Evolutionary conservation across 441 rosid species (phyloP), one percentile per base, ranked within the genome.

Genomic region (Gossypium lobatum): DNA sequence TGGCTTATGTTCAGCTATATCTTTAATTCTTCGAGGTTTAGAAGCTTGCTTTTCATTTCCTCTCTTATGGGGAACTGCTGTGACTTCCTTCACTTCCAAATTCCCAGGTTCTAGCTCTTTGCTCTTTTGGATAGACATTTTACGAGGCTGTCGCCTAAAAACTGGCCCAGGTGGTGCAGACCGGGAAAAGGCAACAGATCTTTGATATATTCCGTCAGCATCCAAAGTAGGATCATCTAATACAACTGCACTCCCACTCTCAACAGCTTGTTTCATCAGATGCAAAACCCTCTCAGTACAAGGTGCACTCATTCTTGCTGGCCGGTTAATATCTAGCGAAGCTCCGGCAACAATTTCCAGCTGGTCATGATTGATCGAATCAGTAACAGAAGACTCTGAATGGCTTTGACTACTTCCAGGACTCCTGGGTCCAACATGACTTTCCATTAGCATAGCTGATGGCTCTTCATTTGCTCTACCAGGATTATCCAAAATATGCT

Each of bases 211-310:
- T 20, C 31, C 71, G 74, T 92, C 97, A 54, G 95, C 91, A 26
- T 92, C 90, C 80, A 89, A 82, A 62, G 76, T 59, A 26, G 73
- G 79, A 58, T 76, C 78, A 52, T 75, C 87, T 75, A 91, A 80
- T 34, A 88, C 79, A 48, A 88, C 62, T 0, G 97, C 98, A 78
- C 74, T 75, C 68, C 97, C 96, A 45, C 72, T 80, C 64, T 92
- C 95, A 28, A 95, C 83, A 64, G 97, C 97, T 78, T 88, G 78
- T 62, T 82, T 85, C 85, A 81, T 76, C 74, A 91, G 81, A 63
- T 67, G 75, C 58, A 86, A 48, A 66, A 91, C 80, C 75, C 81
- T 83, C 55, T 80, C 85, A 1, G 81, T 53, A 72, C 82, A 73
- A 72, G 76, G 78, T 50, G 74, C 45, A 45, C 39, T 45, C 50